Evolutionary conservation across 306 rosid genomes (phyloP), one percentile per base, ranked within the genome.

Genomic region (Dryas alaskensis): DNA sequence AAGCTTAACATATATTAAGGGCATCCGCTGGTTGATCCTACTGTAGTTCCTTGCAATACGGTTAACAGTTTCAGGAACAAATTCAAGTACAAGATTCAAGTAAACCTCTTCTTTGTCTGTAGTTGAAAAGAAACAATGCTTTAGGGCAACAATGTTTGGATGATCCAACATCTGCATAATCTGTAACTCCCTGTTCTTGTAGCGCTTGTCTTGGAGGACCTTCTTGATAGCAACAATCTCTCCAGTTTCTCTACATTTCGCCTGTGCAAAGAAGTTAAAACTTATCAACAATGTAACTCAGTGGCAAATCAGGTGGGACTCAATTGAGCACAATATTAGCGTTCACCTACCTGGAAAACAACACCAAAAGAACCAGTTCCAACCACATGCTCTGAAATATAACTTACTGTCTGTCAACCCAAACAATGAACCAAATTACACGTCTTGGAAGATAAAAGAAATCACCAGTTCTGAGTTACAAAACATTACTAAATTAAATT

Each of bases 151-250:
- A 67, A 94, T 84, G 73, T 94, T 92, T 50, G 99, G 99, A 83
- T 94, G 99, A 81, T 94, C 97, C 85, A 94, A 85, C 99, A 94
- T 91, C 81, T 94, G 97, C 99, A 94, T 94, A 76, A 94, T 94
- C 76, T 94, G 99, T 68, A 94, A 79, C 80, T 94, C 99, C 84
- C 99, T 87, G 76, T 94, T 94, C 84, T 92, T 94, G 89, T 91
- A 94, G 70, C 99, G 94, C 87, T 90, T 91, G 89, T 94, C 99
- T 81, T 94, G 99, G 72, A 94, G 95, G 79, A 94, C 99, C 86
- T 94, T 94, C 88, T 94, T 94, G 79, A 94, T 94, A 70, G 99
- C 99, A 47, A 94, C 96, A 82, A 91, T 88, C 86, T 94, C 99
- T 74, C 97, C 99, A 1, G 99, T 92, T 83, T 94, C 99, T 87